Base-by-base conservation (phyloP, 208 protist species). In the Trypanosomatidae sp. region DNA sequence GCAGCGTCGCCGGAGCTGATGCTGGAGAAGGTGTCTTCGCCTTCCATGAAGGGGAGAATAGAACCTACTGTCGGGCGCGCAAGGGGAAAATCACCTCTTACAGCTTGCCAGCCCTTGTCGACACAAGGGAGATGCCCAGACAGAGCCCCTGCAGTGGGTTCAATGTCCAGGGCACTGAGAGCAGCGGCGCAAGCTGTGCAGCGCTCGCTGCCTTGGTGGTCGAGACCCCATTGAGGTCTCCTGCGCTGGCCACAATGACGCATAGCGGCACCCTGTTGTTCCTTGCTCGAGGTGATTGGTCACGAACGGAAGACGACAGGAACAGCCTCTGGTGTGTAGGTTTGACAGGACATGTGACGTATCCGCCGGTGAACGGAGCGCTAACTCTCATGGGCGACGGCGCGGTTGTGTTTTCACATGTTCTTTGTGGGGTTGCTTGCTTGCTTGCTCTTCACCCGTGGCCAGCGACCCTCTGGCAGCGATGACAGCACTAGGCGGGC, bases 301-400 rank as follows among this genome's bases (percentile, higher is more conserved):
- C 22, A 12, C 25, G 30, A 43, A 71, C 13, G 15, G 52, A 69
- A 25, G 60, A 62, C 50, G 22, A 69, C 39, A 62, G 28, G 17
- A 72, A 49, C 19, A 22, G n/a, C 28, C 62, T 58, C 43, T 79
- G 53, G 60, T 30, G 46, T 8, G 70, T 70, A 55, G 60, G 71
- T 25, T n/a, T 71, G 53, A 59, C 60, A 0, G 74, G 67, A 7
- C 55, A 69, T 67, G 62, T 73, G 19, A 78, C 56, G n/a, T 69
- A 73, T 41, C 47, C 50, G 7, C 62, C 74, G 49, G 49, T 78
- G n/a, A 67, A 73, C 43, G 60, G 67, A 19, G 74, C 59, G 2
- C 59, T 78, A 39, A 78, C 74, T 8, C 60, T 72, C 46, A 73
- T 69, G 17, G 62, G 59, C 25, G 60, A 78, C 74, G 36, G 74